Base-by-base conservation (phyloP, 768 basidiomycete genomes). In the Amanita jacksonii region DNA sequence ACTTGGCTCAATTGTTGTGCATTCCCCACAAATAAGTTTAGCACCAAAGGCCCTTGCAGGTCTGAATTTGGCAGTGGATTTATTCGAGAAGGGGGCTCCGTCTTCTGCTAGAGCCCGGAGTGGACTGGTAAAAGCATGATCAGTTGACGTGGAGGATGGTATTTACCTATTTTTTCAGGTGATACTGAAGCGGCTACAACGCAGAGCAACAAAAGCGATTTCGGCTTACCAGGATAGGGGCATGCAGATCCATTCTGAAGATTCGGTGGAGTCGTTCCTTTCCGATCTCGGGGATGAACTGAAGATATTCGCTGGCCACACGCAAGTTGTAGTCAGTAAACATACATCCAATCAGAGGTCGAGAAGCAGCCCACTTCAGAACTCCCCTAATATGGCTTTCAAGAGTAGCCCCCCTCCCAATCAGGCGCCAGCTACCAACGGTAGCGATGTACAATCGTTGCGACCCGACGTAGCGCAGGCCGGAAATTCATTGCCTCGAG, bases 1-100 rank as follows among this genome's bases (percentile, higher is more conserved):
- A 12, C 82, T 88, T 52, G 87, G 84, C 3, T 80, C 82, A 3
- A 79, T 89, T 15, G 86, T 83, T 2, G 84, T 81, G 2, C 74
- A 81, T 22, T 77, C 80, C 3, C 86, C 86, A 4, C 64, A 72
- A 5, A 84, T 79, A 1, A 74, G 80, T 0, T 57, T 88, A 8
- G 86, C 85, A 0, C 59, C 69, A 9, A 68, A 72, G 1, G 86
- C 86, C 3, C 77, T 87, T 61, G 59, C 66, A 15, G 81, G 88
- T 51, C 67, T 89, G 6, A 81, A 85, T 22, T 71, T 74, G 33
- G 82, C 81, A 0, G 78, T 72, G 47, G 57, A 73, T 12, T 62
- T 87, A n/a, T 85, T 86, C 57, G 63, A 71, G 1, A 74, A 77
- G 51, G 82, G 77, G 0, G 70, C 79, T 18, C 54, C 56, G 13